Conservation (phyloP, 129 eudicot genomes). For the Deinandra increscens region DNA sequence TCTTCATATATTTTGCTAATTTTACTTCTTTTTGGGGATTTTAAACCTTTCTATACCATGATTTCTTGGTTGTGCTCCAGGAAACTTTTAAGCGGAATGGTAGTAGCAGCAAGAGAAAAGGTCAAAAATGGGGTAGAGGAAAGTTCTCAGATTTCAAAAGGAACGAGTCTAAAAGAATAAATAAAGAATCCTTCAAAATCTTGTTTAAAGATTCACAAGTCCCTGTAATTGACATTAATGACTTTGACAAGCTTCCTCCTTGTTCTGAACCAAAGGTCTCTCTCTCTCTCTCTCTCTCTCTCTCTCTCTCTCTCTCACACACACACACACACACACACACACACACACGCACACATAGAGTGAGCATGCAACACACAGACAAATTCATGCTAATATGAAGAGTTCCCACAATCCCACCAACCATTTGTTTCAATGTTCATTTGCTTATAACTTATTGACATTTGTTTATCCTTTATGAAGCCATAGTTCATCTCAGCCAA, state of each 20-base stretch:
- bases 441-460: background rate
- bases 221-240: constrained; percentile 33
- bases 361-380: background rate
- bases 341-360: background rate
- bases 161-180: constrained; percentile 33
- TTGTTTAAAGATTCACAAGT: constrained; percentile 35
- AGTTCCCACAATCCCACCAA: background rate
- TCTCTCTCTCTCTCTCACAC: too few species aligned
- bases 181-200: constrained; percentile 37
- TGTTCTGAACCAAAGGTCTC: constrained; percentile 54
- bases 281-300: constrained; percentile 6
- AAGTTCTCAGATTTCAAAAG: constrained; percentile 31
- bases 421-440: background rate
- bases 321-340: background rate
- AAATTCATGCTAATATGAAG: background rate
- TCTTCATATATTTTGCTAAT: background rate
- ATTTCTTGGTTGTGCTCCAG: constrained; percentile 39
- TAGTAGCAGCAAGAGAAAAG: constrained; percentile 75
- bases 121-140: constrained; percentile 70
- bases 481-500: constrained; percentile 4
- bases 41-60: constrained; percentile 6
- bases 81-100: constrained; percentile 58
- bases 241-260: constrained; percentile 79
- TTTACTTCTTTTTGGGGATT: background rate
- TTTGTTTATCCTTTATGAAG: background rate